Evolutionary conservation across 441 rosid species (phyloP).

Genomic region (Daphne laureola): DNA sequence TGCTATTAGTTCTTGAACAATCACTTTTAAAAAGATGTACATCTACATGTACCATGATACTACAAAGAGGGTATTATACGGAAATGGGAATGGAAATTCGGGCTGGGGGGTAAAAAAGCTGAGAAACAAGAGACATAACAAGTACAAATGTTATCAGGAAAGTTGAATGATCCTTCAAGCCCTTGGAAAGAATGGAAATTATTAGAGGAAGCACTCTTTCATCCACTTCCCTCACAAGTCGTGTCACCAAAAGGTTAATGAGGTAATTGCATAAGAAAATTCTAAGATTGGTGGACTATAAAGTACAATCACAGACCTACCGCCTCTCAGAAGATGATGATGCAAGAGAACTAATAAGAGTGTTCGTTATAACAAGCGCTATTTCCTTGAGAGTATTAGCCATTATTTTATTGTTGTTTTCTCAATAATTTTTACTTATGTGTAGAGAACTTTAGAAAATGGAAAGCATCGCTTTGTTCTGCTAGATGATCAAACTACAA

Average conservation of each 20-base stretch:
- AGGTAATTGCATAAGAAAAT: neutral
- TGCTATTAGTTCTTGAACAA: no score
- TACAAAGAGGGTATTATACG: no score
- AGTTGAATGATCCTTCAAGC: constrained; percentile 51
- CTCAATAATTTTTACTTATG: no score
- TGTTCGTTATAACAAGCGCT: constrained; percentile 95
- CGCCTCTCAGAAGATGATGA: constrained; percentile 96
- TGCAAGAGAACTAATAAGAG: constrained; percentile 89
- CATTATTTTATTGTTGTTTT: no score
- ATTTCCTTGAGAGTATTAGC: constrained; percentile 97
- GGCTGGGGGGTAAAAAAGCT: no score
- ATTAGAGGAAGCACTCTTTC: constrained; percentile 99
- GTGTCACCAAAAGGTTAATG: constrained; percentile 9
- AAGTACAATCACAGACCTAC: constrained; percentile 49
- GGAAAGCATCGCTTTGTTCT: no score
- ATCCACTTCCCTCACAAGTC: constrained; percentile 99
- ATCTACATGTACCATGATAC: no score
- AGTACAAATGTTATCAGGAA: constrained; percentile 4
- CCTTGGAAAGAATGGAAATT: constrained; percentile 84
- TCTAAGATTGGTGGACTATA: constrained; percentile 1
- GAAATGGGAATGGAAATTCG: no score
- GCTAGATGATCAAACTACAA: no score
- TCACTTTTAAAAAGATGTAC: no score
- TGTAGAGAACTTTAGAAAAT: no score
- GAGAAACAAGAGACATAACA: neutral